These are phyloP conservation scores for Hypoxylon sp. DNA, from an alignment of 2,329 filamentous ascomycete species.

Conservation along the genomic window DNA sequence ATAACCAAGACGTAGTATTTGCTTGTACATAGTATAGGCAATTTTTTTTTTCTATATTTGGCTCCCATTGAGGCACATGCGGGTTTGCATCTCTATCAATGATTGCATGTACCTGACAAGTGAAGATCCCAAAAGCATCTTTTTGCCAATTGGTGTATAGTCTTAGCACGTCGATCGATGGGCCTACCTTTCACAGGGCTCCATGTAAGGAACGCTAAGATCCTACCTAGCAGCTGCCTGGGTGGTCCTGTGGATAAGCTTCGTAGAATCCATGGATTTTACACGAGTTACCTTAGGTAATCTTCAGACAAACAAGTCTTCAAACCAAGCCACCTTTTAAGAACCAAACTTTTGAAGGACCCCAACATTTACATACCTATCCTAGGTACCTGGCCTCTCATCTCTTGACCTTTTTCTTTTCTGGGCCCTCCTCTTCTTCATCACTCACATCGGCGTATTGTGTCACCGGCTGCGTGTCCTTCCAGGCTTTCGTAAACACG, in stretches of 20 bases:
- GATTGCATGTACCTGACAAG: neutral
- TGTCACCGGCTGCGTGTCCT: slow-evolving; percentile 89
- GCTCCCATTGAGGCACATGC: neutral
- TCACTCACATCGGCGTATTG: slow-evolving; percentile 93
- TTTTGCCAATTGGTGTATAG: slow-evolving; percentile 26
- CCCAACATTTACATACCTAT: slow-evolving; percentile 1
- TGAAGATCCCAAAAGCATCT: slow-evolving; percentile 27
- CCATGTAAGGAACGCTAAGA: slow-evolving; percentile 20
- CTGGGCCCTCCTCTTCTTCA: slow-evolving; percentile 80
- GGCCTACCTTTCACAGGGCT: slow-evolving; percentile 31
- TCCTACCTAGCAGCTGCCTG: slow-evolving; percentile 18
- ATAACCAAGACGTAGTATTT: too few relatives aligned
- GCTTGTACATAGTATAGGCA: too few relatives aligned
- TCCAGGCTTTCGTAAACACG: slow-evolving; percentile 94
- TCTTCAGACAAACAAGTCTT: slow-evolving; percentile 20
- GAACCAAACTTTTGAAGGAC: slow-evolving; percentile 15
- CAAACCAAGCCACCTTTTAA: slow-evolving; percentile 19
- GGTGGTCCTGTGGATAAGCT: slow-evolving; percentile 16
- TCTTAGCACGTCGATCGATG: slow-evolving; percentile 29
- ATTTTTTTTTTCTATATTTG: neutral
- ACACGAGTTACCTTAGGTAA: slow-evolving; percentile 14
- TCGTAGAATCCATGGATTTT: slow-evolving; percentile 14
- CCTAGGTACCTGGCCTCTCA: slow-evolving; percentile 54
- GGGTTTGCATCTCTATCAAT: neutral
- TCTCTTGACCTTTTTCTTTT: slow-evolving; percentile 74